Conservation (phyloP, 2,329 filamentous ascomycete species). For the Paradendryphiella salina region DNA sequence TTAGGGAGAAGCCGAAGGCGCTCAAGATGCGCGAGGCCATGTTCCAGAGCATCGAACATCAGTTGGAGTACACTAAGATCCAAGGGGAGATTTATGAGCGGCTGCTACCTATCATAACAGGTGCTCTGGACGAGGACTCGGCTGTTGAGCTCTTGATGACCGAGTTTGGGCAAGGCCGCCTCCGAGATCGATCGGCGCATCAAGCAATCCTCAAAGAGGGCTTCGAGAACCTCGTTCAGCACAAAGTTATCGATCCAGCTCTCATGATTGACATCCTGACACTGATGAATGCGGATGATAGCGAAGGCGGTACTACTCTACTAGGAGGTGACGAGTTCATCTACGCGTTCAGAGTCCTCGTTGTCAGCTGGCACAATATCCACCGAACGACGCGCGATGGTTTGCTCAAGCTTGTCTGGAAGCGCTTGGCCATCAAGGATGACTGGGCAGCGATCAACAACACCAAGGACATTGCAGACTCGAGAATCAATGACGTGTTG, state of each 20-base stretch:
- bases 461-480: slow-evolving; percentile 73
- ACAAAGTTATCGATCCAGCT: slow-evolving; percentile 65
- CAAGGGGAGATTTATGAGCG: slow-evolving; percentile 77
- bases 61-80: slow-evolving; percentile 72
- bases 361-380: slow-evolving; percentile 58
- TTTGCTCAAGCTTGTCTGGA: slow-evolving; percentile 74
- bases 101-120: slow-evolving; percentile 67
- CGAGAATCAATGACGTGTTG: slow-evolving; percentile 65
- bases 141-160: slow-evolving; percentile 76
- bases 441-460: slow-evolving; percentile 82
- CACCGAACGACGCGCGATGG: slow-evolving; percentile 52
- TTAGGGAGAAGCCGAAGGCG: slow-evolving; percentile 38
- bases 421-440: slow-evolving; percentile 79
- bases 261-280: slow-evolving; percentile 76
- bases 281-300: slow-evolving; percentile 64
- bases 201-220: slow-evolving; percentile 70
- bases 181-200: slow-evolving; percentile 67
- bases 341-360: slow-evolving; percentile 66
- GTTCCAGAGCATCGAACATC: slow-evolving; percentile 55
- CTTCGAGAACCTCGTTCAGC: slow-evolving; percentile 69
- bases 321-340: slow-evolving; percentile 68
- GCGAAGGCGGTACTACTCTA: slow-evolving; percentile 44
- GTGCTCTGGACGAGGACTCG: slow-evolving; percentile 77
- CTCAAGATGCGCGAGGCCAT: slow-evolving; percentile 47
- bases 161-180: slow-evolving; percentile 59